Evolutionary conservation across 306 rosid species (phyloP).

Genomic region (Albizia julibrissin): DNA sequence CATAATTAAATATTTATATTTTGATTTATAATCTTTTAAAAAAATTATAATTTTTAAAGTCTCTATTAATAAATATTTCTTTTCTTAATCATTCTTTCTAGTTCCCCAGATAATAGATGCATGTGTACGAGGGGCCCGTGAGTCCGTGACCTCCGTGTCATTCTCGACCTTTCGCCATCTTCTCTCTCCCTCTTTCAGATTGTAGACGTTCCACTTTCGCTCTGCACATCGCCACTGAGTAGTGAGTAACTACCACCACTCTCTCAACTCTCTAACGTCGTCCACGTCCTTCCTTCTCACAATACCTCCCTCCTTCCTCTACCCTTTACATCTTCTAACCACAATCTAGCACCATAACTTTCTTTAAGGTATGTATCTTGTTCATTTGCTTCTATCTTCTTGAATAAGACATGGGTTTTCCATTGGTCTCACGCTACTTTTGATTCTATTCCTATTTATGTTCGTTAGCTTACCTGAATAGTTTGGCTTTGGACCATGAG

Average conservation of each 20-base stretch:
- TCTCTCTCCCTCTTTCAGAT: slow-evolving; percentile 3
- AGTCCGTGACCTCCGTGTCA: slow-evolving; percentile 38
- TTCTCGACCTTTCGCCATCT: slow-evolving; percentile 20
- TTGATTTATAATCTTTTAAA: no score
- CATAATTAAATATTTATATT: no score
- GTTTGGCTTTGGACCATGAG: background rate
- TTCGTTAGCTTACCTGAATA: background rate
- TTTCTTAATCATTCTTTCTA: no score
- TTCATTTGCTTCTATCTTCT: background rate
- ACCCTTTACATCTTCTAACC: background rate
- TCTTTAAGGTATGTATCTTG: slow-evolving; percentile 19
- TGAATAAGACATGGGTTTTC: background rate
- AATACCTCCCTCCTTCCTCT: background rate
- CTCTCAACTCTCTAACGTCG: background rate
- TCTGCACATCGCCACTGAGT: slow-evolving; percentile 3
- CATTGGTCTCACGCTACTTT: background rate
- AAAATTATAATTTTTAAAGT: no score
- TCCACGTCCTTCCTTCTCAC: slow-evolving; percentile 9
- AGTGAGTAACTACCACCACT: background rate
- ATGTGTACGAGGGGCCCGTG: background rate
- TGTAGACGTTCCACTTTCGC: slow-evolving; percentile 19
- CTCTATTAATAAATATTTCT: no score
- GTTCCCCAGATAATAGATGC: no score
- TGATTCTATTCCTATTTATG: background rate
- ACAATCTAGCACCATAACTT: background rate